These are phyloP conservation scores for Umbelopsis vinacea DNA, from an alignment of 192 early-diverging fungal species.

Conservation along the genomic window DNA sequence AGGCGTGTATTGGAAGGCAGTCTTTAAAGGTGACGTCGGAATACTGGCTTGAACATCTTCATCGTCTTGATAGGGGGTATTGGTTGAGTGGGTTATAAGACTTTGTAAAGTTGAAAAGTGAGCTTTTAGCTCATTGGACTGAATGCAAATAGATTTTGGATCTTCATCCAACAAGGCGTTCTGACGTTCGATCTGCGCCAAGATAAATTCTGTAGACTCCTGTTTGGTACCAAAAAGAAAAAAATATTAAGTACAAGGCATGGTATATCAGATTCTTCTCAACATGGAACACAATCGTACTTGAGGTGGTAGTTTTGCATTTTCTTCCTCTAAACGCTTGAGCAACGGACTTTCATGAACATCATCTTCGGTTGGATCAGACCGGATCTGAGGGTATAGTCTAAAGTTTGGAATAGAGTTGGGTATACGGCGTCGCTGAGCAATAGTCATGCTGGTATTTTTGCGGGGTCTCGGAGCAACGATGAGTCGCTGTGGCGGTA, in stretches of 20 bases:
- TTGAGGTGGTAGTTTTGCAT: slow-evolving; percentile 57
- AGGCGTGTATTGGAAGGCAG: slow-evolving; percentile 29
- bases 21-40: neutral
- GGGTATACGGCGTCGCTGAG: slow-evolving; percentile 20
- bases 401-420: slow-evolving; percentile 14
- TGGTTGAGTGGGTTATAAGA: slow-evolving; percentile 43
- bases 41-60: slow-evolving; percentile 10
- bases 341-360: neutral
- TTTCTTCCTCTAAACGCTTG: slow-evolving; percentile 56
- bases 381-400: slow-evolving; percentile 1
- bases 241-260: slow-evolving; percentile 4
- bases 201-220: slow-evolving; percentile 57
- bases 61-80: slow-evolving; percentile 21
- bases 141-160: slow-evolving; percentile 60
- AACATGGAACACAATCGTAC: slow-evolving; percentile 31
- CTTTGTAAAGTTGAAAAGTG: slow-evolving; percentile 55
- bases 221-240: slow-evolving; percentile 17
- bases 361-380: neutral
- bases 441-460: slow-evolving; percentile 19
- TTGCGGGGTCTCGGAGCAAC: slow-evolving; percentile 19
- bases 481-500: slow-evolving; percentile 6
- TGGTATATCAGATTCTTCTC: neutral
- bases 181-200: slow-evolving; percentile 61
- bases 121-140: slow-evolving; percentile 59
- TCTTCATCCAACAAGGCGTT: slow-evolving; percentile 57